Evolutionary conservation across 2,329 filamentous ascomycete genomes (phyloP).

Genomic region (Xylaria sp.): DNA sequence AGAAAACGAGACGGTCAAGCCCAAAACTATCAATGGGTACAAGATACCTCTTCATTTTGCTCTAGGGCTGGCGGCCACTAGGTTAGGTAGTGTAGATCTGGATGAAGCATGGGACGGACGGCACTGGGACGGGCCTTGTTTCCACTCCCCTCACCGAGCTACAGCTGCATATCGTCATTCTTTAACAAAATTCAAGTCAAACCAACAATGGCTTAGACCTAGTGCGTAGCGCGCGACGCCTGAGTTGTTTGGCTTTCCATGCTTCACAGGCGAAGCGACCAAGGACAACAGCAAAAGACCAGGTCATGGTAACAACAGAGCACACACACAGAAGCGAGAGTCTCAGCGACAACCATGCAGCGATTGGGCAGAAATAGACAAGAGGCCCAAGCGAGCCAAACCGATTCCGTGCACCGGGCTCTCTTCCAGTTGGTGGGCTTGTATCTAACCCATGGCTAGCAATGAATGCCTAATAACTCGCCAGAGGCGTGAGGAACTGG

Average conservation of each 20-base stretch:
- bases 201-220: conserved; percentile 22
- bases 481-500: conserved; percentile 37
- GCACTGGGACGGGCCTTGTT: conserved; percentile 32
- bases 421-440: conserved; percentile 53
- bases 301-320: conserved; percentile 9
- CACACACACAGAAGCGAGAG: conserved; percentile 32
- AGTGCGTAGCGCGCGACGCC: conserved; percentile 4
- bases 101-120: conserved; percentile 35
- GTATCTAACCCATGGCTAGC: conserved; percentile 42
- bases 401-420: conserved; percentile 46
- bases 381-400: conserved; percentile 48
- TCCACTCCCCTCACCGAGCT: conserved; percentile 31
- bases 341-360: conserved; percentile 38
- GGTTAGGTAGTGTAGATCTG: conserved; percentile 24
- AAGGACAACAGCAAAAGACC: background rate
- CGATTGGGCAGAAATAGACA: conserved; percentile 50
- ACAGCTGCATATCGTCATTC: conserved; percentile 23
- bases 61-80: conserved; percentile 27
- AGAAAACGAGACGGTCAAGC: conserved; percentile 29
- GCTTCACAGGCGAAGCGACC: conserved; percentile 12
- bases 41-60: conserved; percentile 25
- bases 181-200: conserved; percentile 29
- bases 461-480: conserved; percentile 40
- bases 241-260: conserved; percentile 1
- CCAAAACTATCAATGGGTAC: conserved; percentile 20